Conservation (phyloP, 169 alveolate species). For the Cryptosporidium sp. region DNA sequence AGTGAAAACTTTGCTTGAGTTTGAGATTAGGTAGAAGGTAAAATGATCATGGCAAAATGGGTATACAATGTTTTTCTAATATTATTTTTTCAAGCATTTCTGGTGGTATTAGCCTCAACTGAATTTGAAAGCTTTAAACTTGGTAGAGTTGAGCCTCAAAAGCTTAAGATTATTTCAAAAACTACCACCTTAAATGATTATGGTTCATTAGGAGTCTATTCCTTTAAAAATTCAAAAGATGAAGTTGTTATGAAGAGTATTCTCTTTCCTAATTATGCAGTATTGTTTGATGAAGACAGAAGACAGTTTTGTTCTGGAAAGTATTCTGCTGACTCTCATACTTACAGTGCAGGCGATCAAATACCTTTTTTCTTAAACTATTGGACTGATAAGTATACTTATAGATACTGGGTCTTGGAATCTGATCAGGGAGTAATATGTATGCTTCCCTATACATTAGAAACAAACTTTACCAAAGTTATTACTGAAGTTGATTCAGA, state of each 20-base stretch:
- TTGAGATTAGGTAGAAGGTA: slow-evolving; percentile 1
- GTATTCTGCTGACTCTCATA: slow-evolving; percentile 24
- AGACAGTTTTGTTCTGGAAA: slow-evolving; percentile 66
- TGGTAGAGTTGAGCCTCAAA: slow-evolving; percentile 61
- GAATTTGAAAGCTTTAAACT: slow-evolving; percentile 23
- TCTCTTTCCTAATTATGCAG: slow-evolving; percentile 40
- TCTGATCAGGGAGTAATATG: slow-evolving; percentile 52
- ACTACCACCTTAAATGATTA: background rate
- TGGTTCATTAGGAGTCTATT: slow-evolving; percentile 50
- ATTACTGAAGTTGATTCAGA: slow-evolving; percentile 27
- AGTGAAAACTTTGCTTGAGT: slow-evolving; percentile 13
- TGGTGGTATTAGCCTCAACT: background rate
- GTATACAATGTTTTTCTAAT: background rate
- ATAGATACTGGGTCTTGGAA: slow-evolving; percentile 53
- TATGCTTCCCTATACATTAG: slow-evolving; percentile 54
- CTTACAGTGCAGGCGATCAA: background rate
- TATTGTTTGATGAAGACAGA: slow-evolving; percentile 17
- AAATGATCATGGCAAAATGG: background rate
- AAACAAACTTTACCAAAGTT: slow-evolving; percentile 41
- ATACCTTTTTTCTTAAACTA: slow-evolving; percentile 44
- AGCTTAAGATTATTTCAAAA: slow-evolving; percentile 33
- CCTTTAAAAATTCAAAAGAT: slow-evolving; percentile 20
- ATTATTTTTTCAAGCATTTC: slow-evolving; percentile 11
- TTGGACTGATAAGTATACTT: slow-evolving; percentile 58
- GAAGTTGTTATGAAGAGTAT: slow-evolving; percentile 23